A percentile compares a stretch with the other conserved stretches of the same genome.
Conservation (phyloP, 2,329 filamentous ascomycete species). For the Tolypocladium guangdongense region DNA sequence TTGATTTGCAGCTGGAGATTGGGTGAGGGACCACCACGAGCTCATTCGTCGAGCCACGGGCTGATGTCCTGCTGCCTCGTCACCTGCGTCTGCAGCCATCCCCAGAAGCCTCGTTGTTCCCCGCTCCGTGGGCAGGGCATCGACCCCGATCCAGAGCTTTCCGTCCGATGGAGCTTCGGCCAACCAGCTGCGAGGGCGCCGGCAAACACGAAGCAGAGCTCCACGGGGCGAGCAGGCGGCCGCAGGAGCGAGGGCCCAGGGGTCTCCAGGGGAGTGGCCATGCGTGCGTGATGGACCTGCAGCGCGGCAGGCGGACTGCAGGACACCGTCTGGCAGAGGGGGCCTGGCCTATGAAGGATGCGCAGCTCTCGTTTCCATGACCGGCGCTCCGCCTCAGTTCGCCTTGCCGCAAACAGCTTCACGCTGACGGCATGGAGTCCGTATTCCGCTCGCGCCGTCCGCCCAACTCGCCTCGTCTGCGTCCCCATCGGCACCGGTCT, state of each 20-base stretch:
- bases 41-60: neutral
- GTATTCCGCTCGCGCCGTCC: neutral
- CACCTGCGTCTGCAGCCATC: neutral
- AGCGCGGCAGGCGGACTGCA: neutral
- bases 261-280: neutral
- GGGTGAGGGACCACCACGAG: neutral
- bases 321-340: neutral
- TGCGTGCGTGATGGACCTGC: neutral
- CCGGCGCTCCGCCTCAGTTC: neutral
- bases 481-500: neutral
- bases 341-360: neutral
- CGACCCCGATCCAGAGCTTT: neutral
- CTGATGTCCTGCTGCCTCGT: neutral
- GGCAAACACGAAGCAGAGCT: neutral
- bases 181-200: neutral
- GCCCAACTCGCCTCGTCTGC: neutral
- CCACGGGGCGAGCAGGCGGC: neutral
- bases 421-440: neutral
- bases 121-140: neutral
- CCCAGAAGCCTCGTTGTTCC: neutral
- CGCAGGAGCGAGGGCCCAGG: neutral
- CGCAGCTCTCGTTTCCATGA: neutral
- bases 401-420: neutral
- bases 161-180: neutral
- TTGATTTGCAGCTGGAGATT: neutral